A percentile compares a stretch with the other conserved stretches of the same genome.
Conservation (phyloP, 148 eudicot genomes). For the Oxyria digyna region DNA sequence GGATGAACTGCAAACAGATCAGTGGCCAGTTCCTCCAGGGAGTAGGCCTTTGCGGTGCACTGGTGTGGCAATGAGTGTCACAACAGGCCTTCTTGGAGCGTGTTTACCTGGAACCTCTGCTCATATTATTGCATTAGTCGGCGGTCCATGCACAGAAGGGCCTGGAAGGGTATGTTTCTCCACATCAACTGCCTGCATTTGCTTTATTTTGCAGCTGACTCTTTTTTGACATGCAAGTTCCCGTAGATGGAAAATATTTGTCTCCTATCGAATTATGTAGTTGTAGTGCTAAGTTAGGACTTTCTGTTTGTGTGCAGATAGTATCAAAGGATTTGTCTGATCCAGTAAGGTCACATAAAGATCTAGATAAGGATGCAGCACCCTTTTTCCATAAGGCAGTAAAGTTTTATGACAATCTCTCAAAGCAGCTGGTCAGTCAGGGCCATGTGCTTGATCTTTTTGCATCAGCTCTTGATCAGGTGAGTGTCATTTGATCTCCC, state of each 20-base stretch:
- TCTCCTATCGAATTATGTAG: neutral
- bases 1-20: conserved; percentile 77
- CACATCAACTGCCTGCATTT: neutral
- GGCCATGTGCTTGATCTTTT: conserved; percentile 90
- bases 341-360: conserved; percentile 97
- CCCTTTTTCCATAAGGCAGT: conserved; percentile 83
- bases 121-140: conserved; percentile 75
- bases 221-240: neutral
- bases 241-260: neutral
- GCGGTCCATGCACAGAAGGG: conserved; percentile 98
- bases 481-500: conserved; percentile 12
- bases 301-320: conserved; percentile 33
- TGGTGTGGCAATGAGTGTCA: conserved; percentile 82
- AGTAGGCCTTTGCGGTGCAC: conserved; percentile 79
- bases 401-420: conserved; percentile 66
- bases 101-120: conserved; percentile 70
- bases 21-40: conserved; percentile 81
- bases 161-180: conserved; percentile 64
- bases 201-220: neutral
- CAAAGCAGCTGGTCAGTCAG: conserved; percentile 82
- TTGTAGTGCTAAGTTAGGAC: neutral
- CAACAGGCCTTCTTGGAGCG: conserved; percentile 71
- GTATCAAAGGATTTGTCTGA: conserved; percentile 90
- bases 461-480: conserved; percentile 99
- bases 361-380: conserved; percentile 95